Evolutionary conservation across 768 basidiomycete species (phyloP).

Genomic region (Lentinula boryana): DNA sequence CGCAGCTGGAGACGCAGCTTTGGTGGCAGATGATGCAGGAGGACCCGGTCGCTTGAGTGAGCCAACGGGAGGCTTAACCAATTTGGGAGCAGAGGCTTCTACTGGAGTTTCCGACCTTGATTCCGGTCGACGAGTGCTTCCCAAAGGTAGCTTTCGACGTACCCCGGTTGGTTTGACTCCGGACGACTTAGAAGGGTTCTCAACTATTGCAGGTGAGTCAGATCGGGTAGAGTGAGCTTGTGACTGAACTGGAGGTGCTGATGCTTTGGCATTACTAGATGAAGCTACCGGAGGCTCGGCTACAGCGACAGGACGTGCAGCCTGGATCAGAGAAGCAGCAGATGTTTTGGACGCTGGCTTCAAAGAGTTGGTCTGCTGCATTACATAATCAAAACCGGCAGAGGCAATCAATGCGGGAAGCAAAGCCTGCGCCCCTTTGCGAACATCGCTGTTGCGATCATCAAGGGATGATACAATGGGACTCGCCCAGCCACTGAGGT

Average conservation of each 20-base stretch:
- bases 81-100: slow-evolving; percentile 27
- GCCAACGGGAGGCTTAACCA: slow-evolving; percentile 29
- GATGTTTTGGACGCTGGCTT: slow-evolving; percentile 88
- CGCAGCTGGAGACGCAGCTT: slow-evolving; percentile 23
- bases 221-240: slow-evolving; percentile 40
- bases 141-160: slow-evolving; percentile 66
- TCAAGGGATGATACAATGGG: slow-evolving; percentile 76
- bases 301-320: slow-evolving; percentile 49
- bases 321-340: slow-evolving; percentile 84
- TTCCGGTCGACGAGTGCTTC: slow-evolving; percentile 43
- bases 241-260: slow-evolving; percentile 28
- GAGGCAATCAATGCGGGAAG: slow-evolving; percentile 69
- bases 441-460: slow-evolving; percentile 85
- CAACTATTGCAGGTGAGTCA: slow-evolving; percentile 21
- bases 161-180: slow-evolving; percentile 55
- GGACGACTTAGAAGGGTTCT: slow-evolving; percentile 10
- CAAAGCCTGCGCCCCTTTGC: slow-evolving; percentile 83
- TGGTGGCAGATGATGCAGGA: slow-evolving; percentile 21
- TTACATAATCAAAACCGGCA: slow-evolving; percentile 78
- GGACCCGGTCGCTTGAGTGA: slow-evolving; percentile 41
- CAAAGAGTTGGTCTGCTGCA: slow-evolving; percentile 79
- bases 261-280: slow-evolving; percentile 21
- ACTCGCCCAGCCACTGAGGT: slow-evolving; percentile 63
- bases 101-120: slow-evolving; percentile 37
- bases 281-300: slow-evolving; percentile 10